Evolutionary conservation across 257 asterid species (phyloP).

Genomic region (Capsicum baccatum): DNA sequence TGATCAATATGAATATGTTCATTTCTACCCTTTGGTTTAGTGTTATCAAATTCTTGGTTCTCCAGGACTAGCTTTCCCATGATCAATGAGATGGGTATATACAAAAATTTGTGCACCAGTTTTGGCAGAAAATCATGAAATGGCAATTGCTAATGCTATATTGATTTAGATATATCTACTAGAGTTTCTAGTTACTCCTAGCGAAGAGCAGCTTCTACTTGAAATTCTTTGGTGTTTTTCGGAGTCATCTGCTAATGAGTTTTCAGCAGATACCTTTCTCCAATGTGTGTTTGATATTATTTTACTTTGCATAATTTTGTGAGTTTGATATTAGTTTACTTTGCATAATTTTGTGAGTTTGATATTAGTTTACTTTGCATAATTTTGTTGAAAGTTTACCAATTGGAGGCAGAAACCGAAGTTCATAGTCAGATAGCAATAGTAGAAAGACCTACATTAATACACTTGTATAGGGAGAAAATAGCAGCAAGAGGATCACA

Average conservation of each 20-base stretch:
- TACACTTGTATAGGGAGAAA: not conserved
- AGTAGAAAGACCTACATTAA: too few relatives aligned
- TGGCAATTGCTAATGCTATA: not conserved
- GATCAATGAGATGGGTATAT: not conserved
- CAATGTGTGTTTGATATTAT: not conserved
- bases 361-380: not conserved
- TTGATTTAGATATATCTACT: not conserved
- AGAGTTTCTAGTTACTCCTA: not conserved
- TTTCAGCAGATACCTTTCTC: conserved; percentile 1
- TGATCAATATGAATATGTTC: not conserved
- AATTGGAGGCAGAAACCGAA: too few relatives aligned
- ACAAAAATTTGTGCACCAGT: not conserved
- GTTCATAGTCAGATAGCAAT: too few relatives aligned
- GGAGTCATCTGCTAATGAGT: conserved; percentile 4
- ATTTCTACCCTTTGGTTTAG: not conserved
- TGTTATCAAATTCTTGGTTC: not conserved
- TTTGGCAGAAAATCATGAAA: not conserved
- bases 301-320: too few relatives aligned
- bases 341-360: too few relatives aligned
- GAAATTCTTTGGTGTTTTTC: not conserved
- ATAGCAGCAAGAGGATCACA: not conserved
- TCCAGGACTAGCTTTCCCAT: not conserved
- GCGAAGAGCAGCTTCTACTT: conserved; percentile 3
- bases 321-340: not conserved
- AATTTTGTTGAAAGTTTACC: not conserved